Conservation (phyloP, 2,329 filamentous ascomycete genomes). For the Immersiporthe knoxdaviesiana region DNA sequence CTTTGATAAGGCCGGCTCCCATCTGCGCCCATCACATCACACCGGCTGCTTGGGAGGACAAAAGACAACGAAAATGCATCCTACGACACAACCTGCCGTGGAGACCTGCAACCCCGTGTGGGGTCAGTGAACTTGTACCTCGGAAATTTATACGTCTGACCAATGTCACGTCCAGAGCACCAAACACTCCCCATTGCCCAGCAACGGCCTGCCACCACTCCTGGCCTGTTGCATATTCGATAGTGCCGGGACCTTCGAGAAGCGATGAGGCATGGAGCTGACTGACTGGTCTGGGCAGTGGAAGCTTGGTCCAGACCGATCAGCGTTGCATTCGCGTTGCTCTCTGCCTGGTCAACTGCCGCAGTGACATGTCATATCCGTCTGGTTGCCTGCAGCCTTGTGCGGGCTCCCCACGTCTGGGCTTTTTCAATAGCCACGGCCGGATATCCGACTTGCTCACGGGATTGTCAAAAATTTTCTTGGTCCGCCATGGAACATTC, state of each 20-base stretch:
- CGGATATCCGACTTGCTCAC: slow-evolving; percentile 8
- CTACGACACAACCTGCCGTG: slow-evolving; percentile 11
- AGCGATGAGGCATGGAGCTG: slow-evolving; percentile 16
- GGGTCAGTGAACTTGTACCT: slow-evolving; percentile 3
- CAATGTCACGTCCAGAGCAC: slow-evolving; percentile 6
- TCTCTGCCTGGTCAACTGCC: slow-evolving; percentile 27
- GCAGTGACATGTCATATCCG: slow-evolving; percentile 27
- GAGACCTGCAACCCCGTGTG: slow-evolving; percentile 14
- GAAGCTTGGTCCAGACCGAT: slow-evolving; percentile 8
- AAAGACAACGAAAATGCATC: background rate
- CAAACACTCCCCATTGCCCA: slow-evolving; percentile 11
- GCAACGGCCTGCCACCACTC: slow-evolving; percentile 17
- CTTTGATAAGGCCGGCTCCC: slow-evolving; percentile 20
- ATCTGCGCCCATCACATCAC: slow-evolving; percentile 18
- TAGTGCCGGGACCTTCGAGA: slow-evolving; percentile 24
- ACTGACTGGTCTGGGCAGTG: slow-evolving; percentile 13
- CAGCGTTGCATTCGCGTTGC: slow-evolving; percentile 26
- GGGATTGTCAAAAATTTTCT: background rate
- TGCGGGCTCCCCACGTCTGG: slow-evolving; percentile 15
- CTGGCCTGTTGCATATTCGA: slow-evolving; percentile 24
- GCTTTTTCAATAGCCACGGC: slow-evolving; percentile 9
- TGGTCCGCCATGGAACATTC: slow-evolving; percentile 4
- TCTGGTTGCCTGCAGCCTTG: slow-evolving; percentile 25
- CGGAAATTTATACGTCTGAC: slow-evolving; percentile 9
- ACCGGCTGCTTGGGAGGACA: slow-evolving; percentile 12